Percentiles rank a stretch among this genome's conserved stretches.
phyloP scores from a whole-genome alignment of 176 grass and related monocot genomes.

The Raddia distichophylla region DNA sequence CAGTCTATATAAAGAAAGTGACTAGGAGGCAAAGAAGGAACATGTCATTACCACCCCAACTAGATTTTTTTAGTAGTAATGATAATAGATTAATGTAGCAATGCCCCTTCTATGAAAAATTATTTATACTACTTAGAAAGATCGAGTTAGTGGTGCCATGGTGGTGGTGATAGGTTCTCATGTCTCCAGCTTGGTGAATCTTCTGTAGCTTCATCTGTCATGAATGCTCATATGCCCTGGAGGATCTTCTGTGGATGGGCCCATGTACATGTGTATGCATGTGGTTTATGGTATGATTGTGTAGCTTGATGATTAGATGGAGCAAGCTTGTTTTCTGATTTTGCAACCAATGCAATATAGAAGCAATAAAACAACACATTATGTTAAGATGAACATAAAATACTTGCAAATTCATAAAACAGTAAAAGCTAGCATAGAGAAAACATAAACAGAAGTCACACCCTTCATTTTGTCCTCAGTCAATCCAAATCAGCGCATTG shows the following conservation, averaged over 20 bases:
- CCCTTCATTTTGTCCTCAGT: neutral
- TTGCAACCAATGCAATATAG: neutral
- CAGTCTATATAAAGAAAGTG: neutral
- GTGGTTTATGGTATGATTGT: neutral
- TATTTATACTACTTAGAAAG: neutral
- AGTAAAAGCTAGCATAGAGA: constrained; percentile 1
- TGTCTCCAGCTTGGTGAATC: neutral
- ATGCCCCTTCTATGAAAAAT: neutral
- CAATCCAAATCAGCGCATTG: neutral
- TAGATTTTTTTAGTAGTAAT: neutral
- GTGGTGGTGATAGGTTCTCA: neutral
- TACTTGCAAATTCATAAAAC: neutral
- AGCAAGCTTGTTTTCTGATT: neutral
- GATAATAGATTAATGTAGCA: neutral
- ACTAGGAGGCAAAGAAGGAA: neutral
- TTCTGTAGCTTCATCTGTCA: neutral
- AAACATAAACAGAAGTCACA: neutral
- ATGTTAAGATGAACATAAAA: neutral
- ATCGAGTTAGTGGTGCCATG: neutral
- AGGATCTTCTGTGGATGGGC: neutral
- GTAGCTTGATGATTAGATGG: neutral
- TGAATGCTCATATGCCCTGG: neutral
- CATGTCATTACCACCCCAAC: neutral
- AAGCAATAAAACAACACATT: neutral
- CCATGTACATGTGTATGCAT: neutral